Evolutionary conservation across 2,329 filamentous ascomycete species (phyloP), one percentile per base, ranked within the genome.

Genomic region (Alternaria arborescens): DNA sequence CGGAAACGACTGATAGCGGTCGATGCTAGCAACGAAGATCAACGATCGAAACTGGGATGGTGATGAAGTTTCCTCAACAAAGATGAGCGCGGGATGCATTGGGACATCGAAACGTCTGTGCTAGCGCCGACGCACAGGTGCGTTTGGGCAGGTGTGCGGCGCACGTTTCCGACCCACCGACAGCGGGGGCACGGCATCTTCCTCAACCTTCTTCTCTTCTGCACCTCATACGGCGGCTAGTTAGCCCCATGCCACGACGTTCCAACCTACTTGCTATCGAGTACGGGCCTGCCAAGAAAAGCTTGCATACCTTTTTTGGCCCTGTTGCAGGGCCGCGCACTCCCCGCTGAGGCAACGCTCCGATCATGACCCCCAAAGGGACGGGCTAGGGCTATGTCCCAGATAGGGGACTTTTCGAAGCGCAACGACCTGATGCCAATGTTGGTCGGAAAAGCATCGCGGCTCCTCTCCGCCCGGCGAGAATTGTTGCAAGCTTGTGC

Each of bases 381-480:
- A 51, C 53, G 43, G 52, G 42, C 44, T 30, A 46, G 36, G 34
- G 14, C 24, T 20, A 38, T 52, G 54, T 50, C 43, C 40, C 44
- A 46, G 46, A 61, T 55, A 64, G 61, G 61, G 46, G 58, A 58
- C 36, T 44, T 43, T 41, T 42, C 36, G 40, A 48, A 18, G n/a
- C 58, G 28, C 40, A 42, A 38, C 40, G 43, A 24, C 18, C 57
- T 30, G 18, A 51, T 48, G 36, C 34, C 30, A 41, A 55, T 51
- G 48, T 43, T 42, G 36, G 24, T 41, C 30, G 32, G 24, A 36
- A 24, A 38, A 44, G 28, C 18, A 47, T 46, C 18, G 41, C 58
- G 61, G 58, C 61, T 64, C 58, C 58, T 61, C 61, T 34, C 51
- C 14, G 50, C 34, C 61, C 44, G 61, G 54, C 48, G 52, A 52